Base-by-base conservation (phyloP, 768 basidiomycete genomes). In the Kwoniella botswanensis region DNA sequence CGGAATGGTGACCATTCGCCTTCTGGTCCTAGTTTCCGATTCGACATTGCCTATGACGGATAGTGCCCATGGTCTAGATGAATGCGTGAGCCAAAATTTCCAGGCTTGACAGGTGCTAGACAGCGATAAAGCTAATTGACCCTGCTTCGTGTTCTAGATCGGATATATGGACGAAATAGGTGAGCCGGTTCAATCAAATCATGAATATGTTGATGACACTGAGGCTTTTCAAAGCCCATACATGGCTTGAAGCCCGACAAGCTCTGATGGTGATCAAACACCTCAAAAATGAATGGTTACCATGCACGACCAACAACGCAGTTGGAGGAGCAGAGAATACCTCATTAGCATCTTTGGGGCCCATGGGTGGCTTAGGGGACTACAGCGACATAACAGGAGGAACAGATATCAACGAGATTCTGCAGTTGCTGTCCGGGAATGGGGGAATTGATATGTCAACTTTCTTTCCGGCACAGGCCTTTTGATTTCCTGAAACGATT, bases 1-100 rank as follows among this genome's bases (percentile, higher is more conserved):
- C 21, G 61, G 35, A 29, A 63, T 43, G 21, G 61, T 42, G 44
- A 63, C 61, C 6, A 63, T 63, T 63, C 61, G 61, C 11, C 61
- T 63, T 18, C 41, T 63, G 43, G 43, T 63, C 10, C 12, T 63
- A 5, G 61, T 46, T 15, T 63, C 61, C 3, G 44, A 29, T 63
- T 18, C 61, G 17, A 43, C 61, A 15, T 44, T 15, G 17, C 50
- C 61, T 44, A 43, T 63, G 43, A 42, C 13, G 21, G 61, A 63
- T 4, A 18, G 46, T 11, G 46, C 10, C 46, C 17, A 50, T 50
- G 18, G 46, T 50, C 46, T 50, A 18, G 46, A 50, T 50, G 46
- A 50, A 11, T 50, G 46, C 18, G 46, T 50, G 46, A 50, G 46
- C 18, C 2, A 18, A 50, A 15, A 1, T 18, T 15, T 50, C 18